These are phyloP conservation scores for Pichia sp. DNA, from an alignment of 1,139 yeast genomes.

Conservation along the genomic window DNA sequence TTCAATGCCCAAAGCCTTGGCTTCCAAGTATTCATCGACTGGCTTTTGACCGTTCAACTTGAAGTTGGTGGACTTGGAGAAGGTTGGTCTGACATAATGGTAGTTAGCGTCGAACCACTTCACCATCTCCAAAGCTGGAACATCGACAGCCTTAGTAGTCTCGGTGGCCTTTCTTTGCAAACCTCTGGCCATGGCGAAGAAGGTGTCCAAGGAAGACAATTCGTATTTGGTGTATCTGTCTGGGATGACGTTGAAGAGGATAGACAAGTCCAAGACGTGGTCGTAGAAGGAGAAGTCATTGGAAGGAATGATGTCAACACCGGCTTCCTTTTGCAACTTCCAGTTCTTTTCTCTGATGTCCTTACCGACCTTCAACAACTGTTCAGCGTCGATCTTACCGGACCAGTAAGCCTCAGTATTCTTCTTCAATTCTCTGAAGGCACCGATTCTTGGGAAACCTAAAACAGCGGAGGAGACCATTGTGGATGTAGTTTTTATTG, in stretches of 20 bases:
- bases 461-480: slow-evolving; percentile 96
- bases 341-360: slow-evolving; percentile 94
- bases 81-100: slow-evolving; percentile 99
- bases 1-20: slow-evolving; percentile 90
- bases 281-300: slow-evolving; percentile 98
- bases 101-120: slow-evolving; percentile 99
- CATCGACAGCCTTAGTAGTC: slow-evolving; percentile 85
- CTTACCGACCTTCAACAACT: slow-evolving; percentile 87
- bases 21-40: slow-evolving; percentile 95
- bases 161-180: slow-evolving; percentile 95
- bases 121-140: slow-evolving; percentile 98
- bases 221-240: slow-evolving; percentile 92
- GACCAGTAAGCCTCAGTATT: slow-evolving; percentile 98
- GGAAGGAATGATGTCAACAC: slow-evolving; percentile 95
- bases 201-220: slow-evolving; percentile 83
- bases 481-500: slow-evolving; percentile 20
- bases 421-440: slow-evolving; percentile 98
- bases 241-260: slow-evolving; percentile 92
- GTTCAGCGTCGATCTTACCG: slow-evolving; percentile 85
- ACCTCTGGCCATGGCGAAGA: slow-evolving; percentile 99
- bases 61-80: slow-evolving; percentile 91
- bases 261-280: slow-evolving; percentile 89
- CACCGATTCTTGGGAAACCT: slow-evolving; percentile 99
- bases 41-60: slow-evolving; percentile 96
- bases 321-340: slow-evolving; percentile 96